phyloP scores from a whole-genome alignment of 2,329 filamentous ascomycete species.

The Talaromyces funiculosus region DNA sequence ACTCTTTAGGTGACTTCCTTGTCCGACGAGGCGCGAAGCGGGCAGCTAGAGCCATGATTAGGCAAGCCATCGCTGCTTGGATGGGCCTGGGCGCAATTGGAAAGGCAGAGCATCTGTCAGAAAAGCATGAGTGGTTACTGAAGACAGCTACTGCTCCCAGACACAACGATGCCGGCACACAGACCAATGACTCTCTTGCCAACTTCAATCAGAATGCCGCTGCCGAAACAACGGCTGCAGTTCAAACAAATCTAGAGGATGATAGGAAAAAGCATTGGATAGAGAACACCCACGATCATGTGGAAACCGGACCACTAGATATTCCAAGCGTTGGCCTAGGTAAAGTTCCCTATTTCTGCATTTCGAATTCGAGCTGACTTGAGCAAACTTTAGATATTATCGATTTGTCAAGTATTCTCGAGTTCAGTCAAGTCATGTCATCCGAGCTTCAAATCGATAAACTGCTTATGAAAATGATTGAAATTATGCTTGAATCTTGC shows the following conservation, averaged over 20 bases:
- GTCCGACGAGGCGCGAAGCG: slow-evolving; percentile 53
- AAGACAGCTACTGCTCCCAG: slow-evolving; percentile 49
- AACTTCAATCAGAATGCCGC: slow-evolving; percentile 32
- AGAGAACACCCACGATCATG: slow-evolving; percentile 35
- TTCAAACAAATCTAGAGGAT: slow-evolving; percentile 31
- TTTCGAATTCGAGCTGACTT: slow-evolving; percentile 29
- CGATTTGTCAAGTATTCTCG: slow-evolving; percentile 58
- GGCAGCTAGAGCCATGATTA: slow-evolving; percentile 53
- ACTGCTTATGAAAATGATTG: slow-evolving; percentile 57
- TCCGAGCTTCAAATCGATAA: slow-evolving; percentile 60
- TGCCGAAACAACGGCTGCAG: slow-evolving; percentile 24
- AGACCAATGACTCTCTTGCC: slow-evolving; percentile 50
- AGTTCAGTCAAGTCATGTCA: slow-evolving; percentile 60
- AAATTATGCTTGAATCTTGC: slow-evolving; percentile 60
- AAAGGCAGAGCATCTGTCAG: slow-evolving; percentile 52
- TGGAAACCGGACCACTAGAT: slow-evolving; percentile 36
- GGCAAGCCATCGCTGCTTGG: slow-evolving; percentile 56
- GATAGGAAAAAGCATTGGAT: slow-evolving; percentile 39
- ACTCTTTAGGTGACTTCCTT: slow-evolving; percentile 45
- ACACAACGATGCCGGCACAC: slow-evolving; percentile 51
- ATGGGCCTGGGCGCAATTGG: slow-evolving; percentile 53
- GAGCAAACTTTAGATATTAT: slow-evolving; percentile 52
- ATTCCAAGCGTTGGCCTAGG: slow-evolving; percentile 38
- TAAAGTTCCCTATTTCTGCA: slow-evolving; percentile 17
- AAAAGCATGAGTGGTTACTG: slow-evolving; percentile 58